Evolutionary conservation across 805 yeast genomes (phyloP).

Genomic region (Nakazawaea pomicola): DNA sequence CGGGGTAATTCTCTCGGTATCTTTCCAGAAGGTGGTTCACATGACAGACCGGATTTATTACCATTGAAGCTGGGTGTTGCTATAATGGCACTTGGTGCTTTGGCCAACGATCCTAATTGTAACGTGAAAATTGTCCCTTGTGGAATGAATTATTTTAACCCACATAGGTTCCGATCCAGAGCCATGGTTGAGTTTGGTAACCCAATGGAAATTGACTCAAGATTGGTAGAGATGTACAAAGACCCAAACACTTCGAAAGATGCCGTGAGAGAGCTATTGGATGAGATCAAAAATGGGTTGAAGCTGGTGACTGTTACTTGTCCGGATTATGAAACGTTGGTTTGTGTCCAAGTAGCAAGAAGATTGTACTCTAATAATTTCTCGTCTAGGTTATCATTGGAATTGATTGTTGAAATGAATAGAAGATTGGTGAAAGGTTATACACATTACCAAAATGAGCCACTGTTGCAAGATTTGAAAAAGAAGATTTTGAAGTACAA

Average conservation of each 20-base stretch:
- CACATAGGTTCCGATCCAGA: slow-evolving; percentile 91
- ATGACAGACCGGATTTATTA: slow-evolving; percentile 84
- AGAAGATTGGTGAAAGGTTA: slow-evolving; percentile 83
- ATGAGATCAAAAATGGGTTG: slow-evolving; percentile 65
- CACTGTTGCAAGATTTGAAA: slow-evolving; percentile 56
- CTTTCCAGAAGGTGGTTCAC: slow-evolving; percentile 98
- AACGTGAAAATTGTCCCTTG: slow-evolving; percentile 90
- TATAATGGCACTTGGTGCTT: slow-evolving; percentile 94
- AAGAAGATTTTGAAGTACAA: slow-evolving; percentile 68
- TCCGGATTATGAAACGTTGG: slow-evolving; percentile 83
- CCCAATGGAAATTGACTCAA: slow-evolving; percentile 64
- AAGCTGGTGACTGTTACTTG: slow-evolving; percentile 84
- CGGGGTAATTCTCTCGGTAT: slow-evolving; percentile 84
- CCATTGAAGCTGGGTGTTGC: slow-evolving; percentile 98
- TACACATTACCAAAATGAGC: slow-evolving; percentile 64
- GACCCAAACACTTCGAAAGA: slow-evolving; percentile 57
- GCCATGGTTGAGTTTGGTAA: slow-evolving; percentile 94
- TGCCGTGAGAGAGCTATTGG: slow-evolving; percentile 69
- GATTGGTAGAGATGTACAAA: slow-evolving; percentile 60
- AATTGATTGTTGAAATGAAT: slow-evolving; percentile 85
- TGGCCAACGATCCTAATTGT: slow-evolving; percentile 69
- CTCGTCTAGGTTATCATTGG: slow-evolving; percentile 66
- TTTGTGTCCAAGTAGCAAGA: slow-evolving; percentile 89
- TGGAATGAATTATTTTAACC: slow-evolving; percentile 96
- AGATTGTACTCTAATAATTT: slow-evolving; percentile 78